A percentile compares a stretch with the other conserved stretches of the same genome.
Evolutionary conservation across 202 grass and related monocot species (phyloP).

Genomic region (Zoysia matrella): DNA sequence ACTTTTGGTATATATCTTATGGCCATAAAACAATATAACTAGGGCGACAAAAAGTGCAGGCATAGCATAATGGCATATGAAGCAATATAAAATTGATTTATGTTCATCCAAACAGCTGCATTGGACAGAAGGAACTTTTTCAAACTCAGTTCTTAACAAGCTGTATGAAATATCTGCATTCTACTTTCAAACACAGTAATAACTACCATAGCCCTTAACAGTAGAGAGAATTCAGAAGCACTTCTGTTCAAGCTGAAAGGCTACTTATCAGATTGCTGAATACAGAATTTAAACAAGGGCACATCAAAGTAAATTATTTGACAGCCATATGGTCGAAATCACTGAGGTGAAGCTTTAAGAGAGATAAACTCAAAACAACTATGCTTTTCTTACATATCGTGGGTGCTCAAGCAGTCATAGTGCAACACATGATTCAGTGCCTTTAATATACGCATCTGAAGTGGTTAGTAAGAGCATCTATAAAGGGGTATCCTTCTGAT

Average conservation of each 20-base stretch:
- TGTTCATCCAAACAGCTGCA: not conserved
- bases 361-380: not conserved
- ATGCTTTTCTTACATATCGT: not conserved
- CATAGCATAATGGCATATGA: not conserved
- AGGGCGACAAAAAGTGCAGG: not conserved
- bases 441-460: not conserved
- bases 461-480: not conserved
- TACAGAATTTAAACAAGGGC: not conserved
- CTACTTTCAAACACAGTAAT: not conserved
- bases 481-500: conserved; percentile 6
- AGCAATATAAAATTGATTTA: not conserved
- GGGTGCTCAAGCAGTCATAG: not conserved
- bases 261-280: not conserved
- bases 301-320: conserved; percentile 4
- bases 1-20: not conserved
- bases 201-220: not conserved
- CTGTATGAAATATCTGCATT: not conserved
- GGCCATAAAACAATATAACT: not conserved
- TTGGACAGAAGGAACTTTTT: not conserved
- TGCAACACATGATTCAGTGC: not conserved
- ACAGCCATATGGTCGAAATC: not conserved
- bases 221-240: not conserved
- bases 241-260: not conserved
- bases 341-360: not conserved
- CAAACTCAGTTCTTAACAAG: not conserved